Evolutionary conservation across 2,329 filamentous ascomycete genomes (phyloP), one percentile per base, ranked within the genome.

Genomic region (Fusarium sp.): DNA sequence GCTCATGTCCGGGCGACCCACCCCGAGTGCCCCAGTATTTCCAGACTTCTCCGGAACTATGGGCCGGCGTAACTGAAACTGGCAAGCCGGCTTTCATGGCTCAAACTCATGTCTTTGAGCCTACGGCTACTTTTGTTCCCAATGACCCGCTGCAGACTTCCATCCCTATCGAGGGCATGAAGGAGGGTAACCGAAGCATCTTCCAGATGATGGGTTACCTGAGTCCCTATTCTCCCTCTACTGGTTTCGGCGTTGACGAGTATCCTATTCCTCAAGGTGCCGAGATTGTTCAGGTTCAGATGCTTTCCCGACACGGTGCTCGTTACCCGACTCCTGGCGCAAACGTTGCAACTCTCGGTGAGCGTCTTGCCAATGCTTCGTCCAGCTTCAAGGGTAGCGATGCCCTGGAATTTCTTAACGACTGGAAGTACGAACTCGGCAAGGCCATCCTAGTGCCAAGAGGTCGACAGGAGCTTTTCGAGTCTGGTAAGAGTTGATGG

Each of bases 171-270:
- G 76, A 84, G 55, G 90, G 90, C 27, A 83, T 84, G 79, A 84
- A 84, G 49, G 78, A 80, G 4, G 80, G 85, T 29, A 87, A 90
- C 74, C 81, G 85, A 69, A 91, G 88, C 79, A 92, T 94, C 72
- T 94, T 93, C 79, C 84, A 89, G 66, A 83, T 90, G 75, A 90
- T 92, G 84, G 92, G 90, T 51, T 83, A 74, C 61, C 79, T 94
- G 30, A 89, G 88, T 41, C 91, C 91, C 6, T 94, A 94, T 78
- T 87, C 87, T 65, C 89, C 91, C 0, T 89, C 90, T 58, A 87
- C 90, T 0, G 92, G 92, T 2, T 94, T 94, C 69, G 92, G 92
- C 4, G 90, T 92, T 1, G 82, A 91, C 18, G 92, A 94, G 78
- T 92, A 91, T 72, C 84, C 91, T 5, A 78, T 93, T 18, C 92